Conservation (phyloP, 495 filamentous ascomycete genomes). For the Aspergillus indologenus region DNA sequence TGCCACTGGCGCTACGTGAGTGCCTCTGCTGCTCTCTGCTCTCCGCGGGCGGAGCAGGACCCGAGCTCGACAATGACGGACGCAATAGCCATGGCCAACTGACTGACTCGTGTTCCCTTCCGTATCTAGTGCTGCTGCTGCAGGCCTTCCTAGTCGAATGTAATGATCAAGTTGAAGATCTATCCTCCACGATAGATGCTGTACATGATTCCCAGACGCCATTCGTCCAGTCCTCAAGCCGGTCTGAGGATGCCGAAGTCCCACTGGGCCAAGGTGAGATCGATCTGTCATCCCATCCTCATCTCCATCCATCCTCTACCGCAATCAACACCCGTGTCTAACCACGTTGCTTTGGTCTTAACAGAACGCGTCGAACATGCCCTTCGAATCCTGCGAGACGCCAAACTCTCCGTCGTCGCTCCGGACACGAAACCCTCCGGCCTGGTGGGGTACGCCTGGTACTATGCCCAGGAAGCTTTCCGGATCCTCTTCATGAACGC, state of each 20-base stretch:
- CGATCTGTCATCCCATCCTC: not conserved
- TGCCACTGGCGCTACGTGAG: conserved; percentile 44
- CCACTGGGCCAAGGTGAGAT: conserved; percentile 35
- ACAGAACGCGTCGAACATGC: conserved; percentile 39
- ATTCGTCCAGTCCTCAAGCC: conserved; percentile 16
- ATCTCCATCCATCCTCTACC: not conserved
- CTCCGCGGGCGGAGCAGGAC: not conserved
- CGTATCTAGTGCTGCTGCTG: conserved; percentile 35
- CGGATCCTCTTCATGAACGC: conserved; percentile 52
- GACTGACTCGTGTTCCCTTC: conserved; percentile 26
- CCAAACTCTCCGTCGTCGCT: conserved; percentile 26
- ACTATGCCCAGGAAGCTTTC: conserved; percentile 49
- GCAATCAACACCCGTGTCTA: conserved; percentile 1
- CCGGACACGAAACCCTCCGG: conserved; percentile 40
- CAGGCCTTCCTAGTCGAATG: conserved; percentile 32
- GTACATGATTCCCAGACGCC: conserved; percentile 17
- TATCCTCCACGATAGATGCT: conserved; percentile 20
- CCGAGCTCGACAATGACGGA: not conserved
- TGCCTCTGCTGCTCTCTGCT: not conserved
- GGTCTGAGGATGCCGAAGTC: conserved; percentile 18
- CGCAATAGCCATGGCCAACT: too few relatives aligned
- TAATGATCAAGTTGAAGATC: conserved; percentile 19
- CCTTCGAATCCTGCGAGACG: conserved; percentile 31
- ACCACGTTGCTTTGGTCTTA: conserved; percentile 1
- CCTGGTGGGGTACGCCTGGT: conserved; percentile 41